Evolutionary conservation across 306 rosid genomes (phyloP), one percentile per base, ranked within the genome.

Genomic region (Citrullus colocynthis): DNA sequence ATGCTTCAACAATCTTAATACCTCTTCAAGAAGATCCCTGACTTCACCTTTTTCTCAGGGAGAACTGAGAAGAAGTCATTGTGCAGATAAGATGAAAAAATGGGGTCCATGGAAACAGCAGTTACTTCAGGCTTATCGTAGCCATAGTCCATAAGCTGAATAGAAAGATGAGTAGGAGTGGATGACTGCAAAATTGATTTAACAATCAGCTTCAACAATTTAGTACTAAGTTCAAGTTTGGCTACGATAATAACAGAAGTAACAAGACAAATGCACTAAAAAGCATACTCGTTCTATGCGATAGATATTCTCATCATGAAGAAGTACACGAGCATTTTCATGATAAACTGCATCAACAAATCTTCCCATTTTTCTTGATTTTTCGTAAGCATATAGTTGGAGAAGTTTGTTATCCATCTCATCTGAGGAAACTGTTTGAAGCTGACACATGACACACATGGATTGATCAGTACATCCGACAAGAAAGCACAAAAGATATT

Each of bases 341-440:
- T 92, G 93, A 92, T 92, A 96, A 84, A 96, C 93, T 70, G 85
- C 77, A 80, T 96, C 99, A 1, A 92, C 80, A 81, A 89, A 96
- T 85, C 93, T 86, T 79, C 88, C 96, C 18, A 62, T 78, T 79
- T 96, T 96, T 88, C 99, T 92, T 58, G 96, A 92, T 20, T 92
- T 91, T 82, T 96, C 98, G 78, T 92, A 96, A 21, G 99, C 86
- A 86, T 86, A 76, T 58, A 96, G 89, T 85, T 91, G 99, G 77
- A 96, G 90, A 71, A 96, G 99, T 80, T 92, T 96, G 86, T 85
- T 91, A 82, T 96, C 99, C 94, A 92, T 91, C 86, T 96, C 99
- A 81, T 96, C 99, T 56, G 83, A 21, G 51, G 96, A 88, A 58
- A 96, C 81, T 41, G 91, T 83, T 93, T 96, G 98, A 78, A 96